Evolutionary conservation across 2,329 filamentous ascomycete species (phyloP), one percentile per base, ranked within the genome.

Genomic region (Ascochyta lentis): DNA sequence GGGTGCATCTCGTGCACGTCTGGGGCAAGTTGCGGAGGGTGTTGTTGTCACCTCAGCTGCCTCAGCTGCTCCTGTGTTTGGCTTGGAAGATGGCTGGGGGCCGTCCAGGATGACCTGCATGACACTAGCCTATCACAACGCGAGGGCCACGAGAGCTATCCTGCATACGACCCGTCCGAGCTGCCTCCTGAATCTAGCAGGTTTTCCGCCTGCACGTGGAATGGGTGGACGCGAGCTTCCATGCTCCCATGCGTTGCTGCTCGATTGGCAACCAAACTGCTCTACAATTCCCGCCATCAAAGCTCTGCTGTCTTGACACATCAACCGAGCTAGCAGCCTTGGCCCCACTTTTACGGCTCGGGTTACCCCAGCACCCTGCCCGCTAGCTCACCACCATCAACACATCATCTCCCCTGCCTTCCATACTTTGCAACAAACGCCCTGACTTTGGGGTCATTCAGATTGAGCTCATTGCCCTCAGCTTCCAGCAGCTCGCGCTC

Each of bases 401-500:
- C 37, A 46, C 42, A 22, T 50, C 41, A 55, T 42, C 46, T 45
- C 47, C 52, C 46, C 37, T 46, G 52, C 19, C 52, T 45, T 27
- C 68, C 71, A 50, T 72, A 70, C 51, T 68, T 74, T 41, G 57
- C 63, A n/a, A 74, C 60, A 45, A 74, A 74, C 7, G 63, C 64
- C 55, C 64, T 64, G 24, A 74, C 70, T 49, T 58, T 69, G 16
- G 68, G 59, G 50, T 74, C 69, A 27, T 60, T 57, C 50, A 75
- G 49, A 19, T 61, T 69, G 40, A 76, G 47, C 55, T 72, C 65
- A 43, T 61, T 70, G 22, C 66, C 59, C 53, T 76, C 74, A 23
- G 65, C 73, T 16, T 64, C 67, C 33, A 80, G 26, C 63, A 81
- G 68, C 41, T 74, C 65, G n/a, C 70, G 62, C 19, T 77, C 76